Percentiles rank a stretch among this genome's conserved stretches.
phyloP scores from a whole-genome alignment of 805 yeast species.

The Spathaspora gorwiae region DNA sequence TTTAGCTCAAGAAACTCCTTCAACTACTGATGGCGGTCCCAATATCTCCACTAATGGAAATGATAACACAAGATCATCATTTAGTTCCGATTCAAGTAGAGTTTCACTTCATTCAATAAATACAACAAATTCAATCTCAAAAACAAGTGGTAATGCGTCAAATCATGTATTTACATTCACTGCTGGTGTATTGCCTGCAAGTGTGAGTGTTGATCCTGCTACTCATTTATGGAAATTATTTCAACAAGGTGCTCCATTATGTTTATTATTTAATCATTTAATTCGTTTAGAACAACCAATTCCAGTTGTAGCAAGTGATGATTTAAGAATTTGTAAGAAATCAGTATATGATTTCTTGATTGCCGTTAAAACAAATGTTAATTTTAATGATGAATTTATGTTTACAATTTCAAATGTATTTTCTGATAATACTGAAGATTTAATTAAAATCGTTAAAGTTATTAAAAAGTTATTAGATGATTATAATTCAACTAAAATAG shows the following conservation, averaged over 20 bases:
- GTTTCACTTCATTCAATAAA: background rate
- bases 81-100: background rate
- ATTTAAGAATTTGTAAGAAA: constrained; percentile 78
- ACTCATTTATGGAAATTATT: constrained; percentile 84
- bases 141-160: constrained; percentile 11
- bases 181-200: constrained; percentile 74
- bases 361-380: constrained; percentile 75
- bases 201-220: constrained; percentile 80
- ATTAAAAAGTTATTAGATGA: constrained; percentile 51
- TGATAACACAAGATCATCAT: background rate
- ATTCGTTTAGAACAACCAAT: constrained; percentile 37
- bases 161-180: constrained; percentile 57
- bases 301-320: constrained; percentile 69
- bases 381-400: constrained; percentile 72
- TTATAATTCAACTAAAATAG: constrained; percentile 16
- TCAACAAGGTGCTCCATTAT: constrained; percentile 89
- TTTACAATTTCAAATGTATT: constrained; percentile 90
- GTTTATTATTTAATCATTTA: constrained; percentile 75
- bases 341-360: constrained; percentile 84
- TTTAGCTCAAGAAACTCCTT: constrained; percentile 31
- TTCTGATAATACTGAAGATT: constrained; percentile 72
- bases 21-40: background rate
- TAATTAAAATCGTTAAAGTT: constrained; percentile 69
- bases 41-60: background rate
- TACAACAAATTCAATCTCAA: background rate